Conservation (phyloP, 192 early-diverging fungal species). For the Geranomyces variabilis region DNA sequence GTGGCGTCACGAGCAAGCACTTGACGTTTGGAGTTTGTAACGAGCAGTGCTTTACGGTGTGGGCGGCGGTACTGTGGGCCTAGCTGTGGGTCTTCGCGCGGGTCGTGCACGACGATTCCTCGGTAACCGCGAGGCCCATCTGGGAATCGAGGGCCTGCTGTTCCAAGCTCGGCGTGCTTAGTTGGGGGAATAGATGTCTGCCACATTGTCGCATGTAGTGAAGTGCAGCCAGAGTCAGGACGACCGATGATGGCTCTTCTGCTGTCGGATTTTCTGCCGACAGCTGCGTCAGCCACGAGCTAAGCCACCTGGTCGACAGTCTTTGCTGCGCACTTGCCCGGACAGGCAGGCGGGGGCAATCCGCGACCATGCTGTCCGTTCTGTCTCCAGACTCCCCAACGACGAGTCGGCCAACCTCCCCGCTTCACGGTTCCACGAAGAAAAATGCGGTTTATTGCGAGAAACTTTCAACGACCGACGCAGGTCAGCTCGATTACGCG, state of each 20-base stretch:
- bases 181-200: too few relatives aligned
- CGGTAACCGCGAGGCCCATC: conserved; percentile 16
- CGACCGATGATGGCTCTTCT: too few relatives aligned
- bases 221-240: too few relatives aligned
- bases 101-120: conserved; percentile 9
- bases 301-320: too few relatives aligned
- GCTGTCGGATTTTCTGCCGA: too few relatives aligned
- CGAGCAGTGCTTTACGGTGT: conserved; percentile 44
- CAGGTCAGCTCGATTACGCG: too few relatives aligned
- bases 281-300: too few relatives aligned
- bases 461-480: too few relatives aligned
- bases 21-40: conserved; percentile 7
- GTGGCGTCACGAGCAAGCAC: background rate
- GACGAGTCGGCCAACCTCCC: background rate
- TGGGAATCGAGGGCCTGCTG: background rate
- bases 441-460: too few relatives aligned
- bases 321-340: too few relatives aligned
- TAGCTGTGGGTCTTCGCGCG: background rate
- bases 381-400: background rate
- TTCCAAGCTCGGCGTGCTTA: background rate
- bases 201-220: too few relatives aligned
- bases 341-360: too few relatives aligned
- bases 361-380: conserved; percentile 2
- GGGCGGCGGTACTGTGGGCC: conserved; percentile 33
- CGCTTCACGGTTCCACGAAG: background rate